Percentiles rank a stretch among this genome's conserved stretches.
Evolutionary conservation across 2,329 filamentous ascomycete species (phyloP).

Genomic region (Xylariaceae sp.): DNA sequence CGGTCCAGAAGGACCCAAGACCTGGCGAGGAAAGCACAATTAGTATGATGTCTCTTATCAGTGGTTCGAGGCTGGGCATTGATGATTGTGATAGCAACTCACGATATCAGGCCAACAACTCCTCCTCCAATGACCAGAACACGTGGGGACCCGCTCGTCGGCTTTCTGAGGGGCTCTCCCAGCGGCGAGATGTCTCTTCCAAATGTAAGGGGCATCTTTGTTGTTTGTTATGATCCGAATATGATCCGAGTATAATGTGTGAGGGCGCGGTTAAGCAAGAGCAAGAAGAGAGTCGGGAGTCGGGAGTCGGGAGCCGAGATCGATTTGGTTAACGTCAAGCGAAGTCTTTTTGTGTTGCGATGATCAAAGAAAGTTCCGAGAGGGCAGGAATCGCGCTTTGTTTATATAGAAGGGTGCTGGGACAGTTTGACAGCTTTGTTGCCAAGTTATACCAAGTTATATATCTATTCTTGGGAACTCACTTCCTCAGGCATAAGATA

Average conservation of each 20-base stretch:
- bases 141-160: slow-evolving; percentile 28
- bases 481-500: no score
- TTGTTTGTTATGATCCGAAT: not conserved
- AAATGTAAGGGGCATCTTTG: slow-evolving; percentile 28
- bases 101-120: slow-evolving; percentile 30
- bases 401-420: slow-evolving; percentile 1
- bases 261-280: not conserved
- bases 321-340: not conserved
- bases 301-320: not conserved
- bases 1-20: slow-evolving; percentile 40
- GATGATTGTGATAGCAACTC: slow-evolving; percentile 11
- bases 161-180: slow-evolving; percentile 25
- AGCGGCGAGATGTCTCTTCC: slow-evolving; percentile 32
- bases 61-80: not conserved
- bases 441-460: not conserved
- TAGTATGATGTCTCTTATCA: slow-evolving; percentile 2
- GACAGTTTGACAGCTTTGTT: no score
- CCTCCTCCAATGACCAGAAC: slow-evolving; percentile 31
- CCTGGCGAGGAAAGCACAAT: slow-evolving; percentile 14
- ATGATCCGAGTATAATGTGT: not conserved
- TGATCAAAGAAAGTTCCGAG: not conserved
- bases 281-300: no score
- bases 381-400: not conserved
- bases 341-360: not conserved
- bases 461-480: not conserved